Evolutionary conservation across 257 asterid species (phyloP).

Genomic region (Lycium ferocissimum): DNA sequence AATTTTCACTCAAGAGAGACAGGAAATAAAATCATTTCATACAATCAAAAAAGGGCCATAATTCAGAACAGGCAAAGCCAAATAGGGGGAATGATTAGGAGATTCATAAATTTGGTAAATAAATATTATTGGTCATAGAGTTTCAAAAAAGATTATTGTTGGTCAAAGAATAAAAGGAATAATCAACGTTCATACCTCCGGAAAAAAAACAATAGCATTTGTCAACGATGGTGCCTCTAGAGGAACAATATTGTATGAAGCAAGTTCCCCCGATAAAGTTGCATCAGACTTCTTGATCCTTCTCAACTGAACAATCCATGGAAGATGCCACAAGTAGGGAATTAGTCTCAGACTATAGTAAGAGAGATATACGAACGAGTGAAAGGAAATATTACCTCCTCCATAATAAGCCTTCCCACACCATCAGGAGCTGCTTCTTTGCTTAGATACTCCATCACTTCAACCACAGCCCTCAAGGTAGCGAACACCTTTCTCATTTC

Average conservation of each 20-base stretch:
- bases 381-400: conserved; percentile 65
- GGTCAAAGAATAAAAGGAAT: background rate
- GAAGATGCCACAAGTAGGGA: background rate
- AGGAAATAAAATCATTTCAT: background rate
- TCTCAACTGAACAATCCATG: conserved; percentile 64
- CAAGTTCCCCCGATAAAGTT: conserved; percentile 71
- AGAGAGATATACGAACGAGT: conserved; percentile 27
- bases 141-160: background rate
- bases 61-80: background rate
- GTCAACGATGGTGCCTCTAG: conserved; percentile 84
- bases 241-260: conserved; percentile 90
- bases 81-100: background rate
- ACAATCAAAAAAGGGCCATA: background rate
- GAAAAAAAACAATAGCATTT: conserved; percentile 87
- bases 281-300: conserved; percentile 82
- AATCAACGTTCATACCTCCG: conserved; percentile 70
- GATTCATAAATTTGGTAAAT: background rate
- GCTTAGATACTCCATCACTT: conserved; percentile 90
- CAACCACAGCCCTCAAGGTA: conserved; percentile 89
- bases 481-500: conserved; percentile 84
- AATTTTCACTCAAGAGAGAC: background rate
- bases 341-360: background rate
- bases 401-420: conserved; percentile 76
- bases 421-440: conserved; percentile 80
- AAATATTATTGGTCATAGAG: background rate